Conservation (phyloP, 176 grass and related monocot species). For the Lolium rigidum region DNA sequence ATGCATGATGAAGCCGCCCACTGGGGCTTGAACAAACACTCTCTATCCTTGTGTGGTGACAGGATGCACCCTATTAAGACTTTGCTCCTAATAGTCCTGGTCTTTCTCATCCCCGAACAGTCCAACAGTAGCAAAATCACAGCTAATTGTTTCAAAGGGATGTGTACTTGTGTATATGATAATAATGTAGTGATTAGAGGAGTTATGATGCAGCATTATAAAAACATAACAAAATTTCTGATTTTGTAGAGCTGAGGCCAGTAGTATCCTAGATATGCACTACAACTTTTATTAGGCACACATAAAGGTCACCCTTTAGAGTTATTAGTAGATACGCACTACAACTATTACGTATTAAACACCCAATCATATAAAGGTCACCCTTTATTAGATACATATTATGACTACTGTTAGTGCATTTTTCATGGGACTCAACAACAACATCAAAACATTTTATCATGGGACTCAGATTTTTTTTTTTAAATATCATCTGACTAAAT, state of each 20-base stretch:
- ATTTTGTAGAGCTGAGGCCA: neutral
- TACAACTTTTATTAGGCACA: neutral
- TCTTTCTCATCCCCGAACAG: neutral
- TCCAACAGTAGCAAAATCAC: neutral
- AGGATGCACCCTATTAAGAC: neutral
- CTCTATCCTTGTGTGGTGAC: constrained; percentile 9
- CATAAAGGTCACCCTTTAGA: neutral
- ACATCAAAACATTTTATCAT: too few relatives aligned
- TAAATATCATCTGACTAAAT: too few relatives aligned
- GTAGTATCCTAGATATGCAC: neutral
- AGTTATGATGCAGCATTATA: constrained; percentile 2
- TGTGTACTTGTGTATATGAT: constrained; percentile 9
- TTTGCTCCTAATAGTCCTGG: neutral
- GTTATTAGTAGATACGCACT: neutral
- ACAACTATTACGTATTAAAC: neutral
- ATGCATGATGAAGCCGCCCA: neutral
- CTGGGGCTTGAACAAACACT: neutral
- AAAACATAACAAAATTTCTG: constrained; percentile 6
- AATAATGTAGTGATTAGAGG: constrained; percentile 25
- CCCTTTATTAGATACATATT: neutral
- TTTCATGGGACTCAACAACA: too few relatives aligned
- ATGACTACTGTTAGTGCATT: too few relatives aligned
- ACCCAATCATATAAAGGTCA: neutral
- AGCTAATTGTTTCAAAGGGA: neutral
- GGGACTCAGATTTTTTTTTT: too few relatives aligned